Evolutionary conservation across 306 rosid species (phyloP).

Genomic region (Begonia peltatifolia): DNA sequence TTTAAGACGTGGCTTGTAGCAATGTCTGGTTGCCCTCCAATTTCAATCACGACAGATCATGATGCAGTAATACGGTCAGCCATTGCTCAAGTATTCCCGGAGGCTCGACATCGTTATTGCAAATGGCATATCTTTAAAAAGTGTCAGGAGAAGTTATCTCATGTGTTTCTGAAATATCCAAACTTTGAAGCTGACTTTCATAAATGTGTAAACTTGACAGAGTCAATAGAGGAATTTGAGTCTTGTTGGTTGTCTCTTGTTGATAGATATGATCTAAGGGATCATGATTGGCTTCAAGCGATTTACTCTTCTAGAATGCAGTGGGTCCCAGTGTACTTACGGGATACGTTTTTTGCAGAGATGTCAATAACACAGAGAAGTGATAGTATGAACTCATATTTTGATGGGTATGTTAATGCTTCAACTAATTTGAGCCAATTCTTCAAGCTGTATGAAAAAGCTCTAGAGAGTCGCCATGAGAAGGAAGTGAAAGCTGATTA

Average conservation of each 20-base stretch:
- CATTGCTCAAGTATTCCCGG: constrained; percentile 65
- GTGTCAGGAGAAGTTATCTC: constrained; percentile 90
- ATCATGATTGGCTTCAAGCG: constrained; percentile 90
- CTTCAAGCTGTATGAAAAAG: constrained; percentile 91
- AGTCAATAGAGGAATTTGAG: constrained; percentile 89
- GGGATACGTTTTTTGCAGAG: constrained; percentile 91
- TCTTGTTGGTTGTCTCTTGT: constrained; percentile 79
- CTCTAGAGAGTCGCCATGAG: constrained; percentile 96
- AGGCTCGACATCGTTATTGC: constrained; percentile 90
- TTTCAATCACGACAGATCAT: constrained; percentile 86
- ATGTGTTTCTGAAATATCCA: constrained; percentile 76
- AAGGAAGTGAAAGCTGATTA: constrained; percentile 96
- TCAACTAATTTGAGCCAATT: constrained; percentile 88
- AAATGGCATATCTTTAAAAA: constrained; percentile 98
- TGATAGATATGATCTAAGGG: constrained; percentile 75
- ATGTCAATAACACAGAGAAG: constrained; percentile 97
- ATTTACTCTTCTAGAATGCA: constrained; percentile 67
- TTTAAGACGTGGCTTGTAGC: constrained; percentile 90
- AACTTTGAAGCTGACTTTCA: constrained; percentile 91
- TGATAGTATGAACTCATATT: constrained; percentile 96
- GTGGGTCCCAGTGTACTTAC: constrained; percentile 94
- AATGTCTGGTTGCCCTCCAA: constrained; percentile 78
- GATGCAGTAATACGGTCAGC: constrained; percentile 77
- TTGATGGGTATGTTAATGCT: constrained; percentile 98
- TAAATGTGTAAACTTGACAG: constrained; percentile 88